Evolutionary conservation across 176 grass and related monocot species (phyloP).

Genomic region (Ampelocalamus luodianensis): DNA sequence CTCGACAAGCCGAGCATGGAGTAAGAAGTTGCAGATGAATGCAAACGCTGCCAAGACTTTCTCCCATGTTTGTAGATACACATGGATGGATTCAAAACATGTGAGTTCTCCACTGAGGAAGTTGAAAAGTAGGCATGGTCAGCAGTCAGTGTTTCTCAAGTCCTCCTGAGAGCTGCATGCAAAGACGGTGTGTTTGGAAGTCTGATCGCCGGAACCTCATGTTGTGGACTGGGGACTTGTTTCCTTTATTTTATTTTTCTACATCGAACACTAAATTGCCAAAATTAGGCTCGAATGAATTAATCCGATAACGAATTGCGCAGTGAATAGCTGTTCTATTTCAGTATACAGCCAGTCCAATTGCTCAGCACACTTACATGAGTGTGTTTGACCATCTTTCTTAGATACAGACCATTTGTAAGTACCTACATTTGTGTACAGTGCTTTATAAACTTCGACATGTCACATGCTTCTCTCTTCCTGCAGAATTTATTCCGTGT

Average conservation of each 20-base stretch:
- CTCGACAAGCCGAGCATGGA: neutral
- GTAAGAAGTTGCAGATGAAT: neutral
- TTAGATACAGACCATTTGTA: neutral
- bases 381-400: slow-evolving; percentile 1
- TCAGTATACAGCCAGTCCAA: neutral
- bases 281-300: neutral
- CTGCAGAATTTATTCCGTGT: neutral
- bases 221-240: slow-evolving; percentile 24
- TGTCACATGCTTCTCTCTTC: neutral
- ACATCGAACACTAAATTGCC: neutral
- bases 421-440: neutral
- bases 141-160: neutral
- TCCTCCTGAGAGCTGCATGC: neutral
- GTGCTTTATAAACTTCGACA: no score
- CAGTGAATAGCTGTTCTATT: neutral
- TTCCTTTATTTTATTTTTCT: neutral
- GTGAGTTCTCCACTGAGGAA: neutral
- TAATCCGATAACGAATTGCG: neutral
- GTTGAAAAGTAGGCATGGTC: slow-evolving; percentile 3
- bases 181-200: slow-evolving; percentile 15
- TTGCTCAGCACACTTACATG: neutral
- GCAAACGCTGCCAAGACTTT: neutral
- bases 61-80: neutral
- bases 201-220: slow-evolving; percentile 10
- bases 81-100: slow-evolving; percentile 30